These are phyloP conservation scores for Chalciporus piperatus DNA, from an alignment of 768 basidiomycete genomes.

Conservation along the genomic window DNA sequence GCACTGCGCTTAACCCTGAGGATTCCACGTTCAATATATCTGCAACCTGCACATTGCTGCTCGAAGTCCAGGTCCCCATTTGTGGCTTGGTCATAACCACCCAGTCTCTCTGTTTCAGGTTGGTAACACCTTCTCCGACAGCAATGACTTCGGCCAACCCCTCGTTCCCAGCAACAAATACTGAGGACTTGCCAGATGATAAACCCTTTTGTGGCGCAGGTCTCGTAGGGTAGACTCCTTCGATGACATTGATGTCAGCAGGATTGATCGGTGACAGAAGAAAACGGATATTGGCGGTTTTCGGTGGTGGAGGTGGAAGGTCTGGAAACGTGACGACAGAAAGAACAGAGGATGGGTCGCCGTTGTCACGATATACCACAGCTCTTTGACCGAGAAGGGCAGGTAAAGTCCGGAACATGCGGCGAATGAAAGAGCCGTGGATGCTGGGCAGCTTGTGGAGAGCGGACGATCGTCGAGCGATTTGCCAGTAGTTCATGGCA, in stretches of 20 bases:
- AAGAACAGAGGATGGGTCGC: constrained; percentile 63
- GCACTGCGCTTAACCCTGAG: constrained; percentile 49
- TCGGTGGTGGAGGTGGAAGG: constrained; percentile 51
- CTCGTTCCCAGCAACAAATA: constrained; percentile 75
- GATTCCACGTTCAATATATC: constrained; percentile 64
- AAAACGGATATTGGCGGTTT: constrained; percentile 62
- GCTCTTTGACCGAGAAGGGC: constrained; percentile 48
- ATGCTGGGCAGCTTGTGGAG: neutral
- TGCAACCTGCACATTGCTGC: constrained; percentile 46
- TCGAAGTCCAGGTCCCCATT: constrained; percentile 72
- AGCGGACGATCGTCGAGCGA: neutral
- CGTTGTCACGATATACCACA: constrained; percentile 59
- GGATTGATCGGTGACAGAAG: constrained; percentile 78
- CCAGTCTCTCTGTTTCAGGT: constrained; percentile 60
- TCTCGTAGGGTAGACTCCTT: constrained; percentile 77
- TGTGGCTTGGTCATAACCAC: constrained; percentile 70
- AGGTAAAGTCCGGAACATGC: constrained; percentile 33
- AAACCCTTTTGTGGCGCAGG: constrained; percentile 42
- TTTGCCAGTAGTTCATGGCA: neutral
- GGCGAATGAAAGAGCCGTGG: constrained; percentile 12
- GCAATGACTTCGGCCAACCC: constrained; percentile 66
- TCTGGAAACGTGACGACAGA: constrained; percentile 48
- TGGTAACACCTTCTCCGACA: constrained; percentile 53
- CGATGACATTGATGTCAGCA: constrained; percentile 76
- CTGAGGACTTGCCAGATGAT: constrained; percentile 31